Evolutionary conservation across 2,329 filamentous ascomycete genomes (phyloP), one percentile per base, ranked within the genome.

Genomic region (Tothia fuscella): DNA sequence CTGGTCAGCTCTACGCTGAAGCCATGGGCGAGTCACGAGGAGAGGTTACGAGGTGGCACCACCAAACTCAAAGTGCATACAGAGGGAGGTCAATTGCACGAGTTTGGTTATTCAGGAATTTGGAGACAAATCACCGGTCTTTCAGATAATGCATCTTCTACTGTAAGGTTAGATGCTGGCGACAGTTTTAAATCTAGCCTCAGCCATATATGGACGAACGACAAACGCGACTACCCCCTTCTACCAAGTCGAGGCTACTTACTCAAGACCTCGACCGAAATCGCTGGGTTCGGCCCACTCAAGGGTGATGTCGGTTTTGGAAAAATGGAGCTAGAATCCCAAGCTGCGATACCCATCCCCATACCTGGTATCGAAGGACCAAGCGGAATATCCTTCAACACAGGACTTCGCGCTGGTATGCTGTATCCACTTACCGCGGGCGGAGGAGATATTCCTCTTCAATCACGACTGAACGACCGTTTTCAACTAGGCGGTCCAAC

Each of bases 401-500:
- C 77, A 13, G 84, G 88, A 12, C 65, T 96, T 42, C 76, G 89
- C 39, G 76, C 82, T 16, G 91, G 91, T 26, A 58, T 94, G 37
- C 69, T 98, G 6, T 93, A 82, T 56, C 91, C 91, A 1, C 67
- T 98, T 13, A 72, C 83, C 2, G 64, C 82, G 6, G 76, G 76
- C 5, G 65, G 64, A 40, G 53, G 61, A 14, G 65, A 66, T 37
- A 64, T 66, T 16, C 72, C 80, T 0, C 68, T 72, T 19, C 75
- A 80, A 4, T 93, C 84, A 50, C 78, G 85, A 22, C 74, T 96
- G 54, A 95, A 93, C 57, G 91, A 98, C 60, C 85, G 91, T 33
- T 98, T 98, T 66, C 78, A 87, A 54, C 82, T 98, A 24, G 91
- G 91, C 32, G 91, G 91, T 0, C 89, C 91, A 3, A 94, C 87